These are phyloP conservation scores for Allium cepa DNA, from an alignment of 106 monocot genomes.

Conservation along the genomic window DNA sequence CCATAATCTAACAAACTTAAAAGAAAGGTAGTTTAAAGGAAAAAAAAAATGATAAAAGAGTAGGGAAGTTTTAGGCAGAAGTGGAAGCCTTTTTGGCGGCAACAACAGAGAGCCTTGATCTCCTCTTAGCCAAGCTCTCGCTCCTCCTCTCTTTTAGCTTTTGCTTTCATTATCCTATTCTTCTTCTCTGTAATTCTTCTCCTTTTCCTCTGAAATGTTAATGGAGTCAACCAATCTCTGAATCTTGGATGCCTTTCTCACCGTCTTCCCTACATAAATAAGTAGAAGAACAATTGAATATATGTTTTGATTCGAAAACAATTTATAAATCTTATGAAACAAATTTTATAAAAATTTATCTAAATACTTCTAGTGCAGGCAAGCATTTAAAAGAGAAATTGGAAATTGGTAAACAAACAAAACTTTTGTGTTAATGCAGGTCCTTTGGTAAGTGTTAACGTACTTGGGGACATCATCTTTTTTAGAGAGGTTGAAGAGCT, in stretches of 20 bases:
- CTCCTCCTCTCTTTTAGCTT: conserved; percentile 62
- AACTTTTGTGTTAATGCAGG: no score
- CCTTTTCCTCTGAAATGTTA: conserved; percentile 38
- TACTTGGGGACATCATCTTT: no score
- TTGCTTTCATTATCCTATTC: conserved; percentile 62
- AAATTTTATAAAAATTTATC: no score
- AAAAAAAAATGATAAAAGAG: no score
- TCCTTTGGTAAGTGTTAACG: no score
- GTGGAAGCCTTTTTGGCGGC: not conserved
- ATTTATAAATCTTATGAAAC: no score
- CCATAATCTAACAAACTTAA: no score
- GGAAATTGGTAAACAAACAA: not conserved
- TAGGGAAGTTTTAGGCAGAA: no score
- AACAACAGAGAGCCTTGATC: conserved; percentile 42
- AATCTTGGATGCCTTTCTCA: conserved; percentile 65
- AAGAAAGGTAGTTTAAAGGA: no score
- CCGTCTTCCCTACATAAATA: conserved; percentile 31
- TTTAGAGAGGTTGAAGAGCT: no score
- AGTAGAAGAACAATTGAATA: conserved; percentile 16
- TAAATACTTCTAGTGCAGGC: no score
- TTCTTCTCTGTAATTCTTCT: conserved; percentile 40
- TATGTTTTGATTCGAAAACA: not conserved
- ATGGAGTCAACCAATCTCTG: conserved; percentile 41
- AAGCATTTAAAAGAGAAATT: no score
- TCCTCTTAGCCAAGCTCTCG: conserved; percentile 71